phyloP scores from a whole-genome alignment of 2,329 filamentous ascomycete genomes.

The Penicillium sp. region DNA sequence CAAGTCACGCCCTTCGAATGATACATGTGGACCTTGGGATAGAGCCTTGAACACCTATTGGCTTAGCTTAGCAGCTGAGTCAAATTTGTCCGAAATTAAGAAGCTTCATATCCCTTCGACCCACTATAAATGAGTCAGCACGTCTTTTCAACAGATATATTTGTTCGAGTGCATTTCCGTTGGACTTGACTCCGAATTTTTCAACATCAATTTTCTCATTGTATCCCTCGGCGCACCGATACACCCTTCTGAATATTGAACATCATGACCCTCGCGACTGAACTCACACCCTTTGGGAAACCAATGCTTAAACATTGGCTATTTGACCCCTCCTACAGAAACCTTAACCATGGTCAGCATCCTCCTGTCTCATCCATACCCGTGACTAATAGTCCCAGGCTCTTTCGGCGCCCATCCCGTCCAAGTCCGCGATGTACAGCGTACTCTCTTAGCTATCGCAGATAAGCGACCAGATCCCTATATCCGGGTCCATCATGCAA shows the following conservation, averaged over 20 bases:
- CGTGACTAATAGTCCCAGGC: conserved; percentile 33
- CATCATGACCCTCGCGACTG: conserved; percentile 6
- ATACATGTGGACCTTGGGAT: not conserved
- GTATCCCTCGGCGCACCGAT: too few relatives aligned
- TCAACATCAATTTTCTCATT: not conserved
- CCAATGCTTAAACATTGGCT: conserved; percentile 65
- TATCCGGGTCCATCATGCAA: conserved; percentile 67
- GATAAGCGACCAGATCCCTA: conserved; percentile 75
- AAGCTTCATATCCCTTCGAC: not conserved
- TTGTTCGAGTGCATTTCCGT: not conserved
- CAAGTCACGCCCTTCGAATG: not conserved
- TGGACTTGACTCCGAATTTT: not conserved
- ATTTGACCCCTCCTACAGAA: conserved; percentile 67
- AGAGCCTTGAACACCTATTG: not conserved
- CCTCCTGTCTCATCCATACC: not conserved
- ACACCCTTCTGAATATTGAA: not conserved
- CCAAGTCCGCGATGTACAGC: conserved; percentile 60
- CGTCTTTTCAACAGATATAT: not conserved
- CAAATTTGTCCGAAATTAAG: not conserved
- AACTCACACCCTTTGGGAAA: conserved; percentile 50
- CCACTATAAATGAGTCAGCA: not conserved
- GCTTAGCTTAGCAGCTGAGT: not conserved
- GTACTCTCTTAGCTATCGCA: conserved; percentile 63
- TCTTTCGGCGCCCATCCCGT: conserved; percentile 78
- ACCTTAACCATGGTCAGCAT: conserved; percentile 73